Conservation (phyloP, 495 filamentous ascomycete genomes). For the Trypethelium eluteriae region DNA sequence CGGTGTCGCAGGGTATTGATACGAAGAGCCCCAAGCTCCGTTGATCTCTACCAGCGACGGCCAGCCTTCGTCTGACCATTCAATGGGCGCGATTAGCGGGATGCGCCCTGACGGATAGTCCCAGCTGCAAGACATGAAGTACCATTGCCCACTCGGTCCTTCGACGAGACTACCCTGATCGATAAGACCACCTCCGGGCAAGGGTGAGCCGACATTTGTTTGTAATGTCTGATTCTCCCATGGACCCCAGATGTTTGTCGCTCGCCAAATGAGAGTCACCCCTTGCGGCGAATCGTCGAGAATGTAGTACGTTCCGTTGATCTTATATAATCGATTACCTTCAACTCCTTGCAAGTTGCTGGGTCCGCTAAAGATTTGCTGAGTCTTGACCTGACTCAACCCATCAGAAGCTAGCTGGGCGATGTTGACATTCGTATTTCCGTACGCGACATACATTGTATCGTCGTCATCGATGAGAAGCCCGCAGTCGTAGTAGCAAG, state of each 20-base stretch:
- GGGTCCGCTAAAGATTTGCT: conserved; percentile 38
- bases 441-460: conserved; percentile 51
- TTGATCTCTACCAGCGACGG: conserved; percentile 34
- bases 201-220: conserved; percentile 26
- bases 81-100: conserved; percentile 49
- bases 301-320: conserved; percentile 49
- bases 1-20: conserved; percentile 38
- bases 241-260: conserved; percentile 14
- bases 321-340: conserved; percentile 51
- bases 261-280: neutral
- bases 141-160: conserved; percentile 48
- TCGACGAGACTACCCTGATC: conserved; percentile 53
- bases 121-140: conserved; percentile 41
- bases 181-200: conserved; percentile 40
- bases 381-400: conserved; percentile 37
- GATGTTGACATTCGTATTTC: conserved; percentile 42
- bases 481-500: conserved; percentile 54
- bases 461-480: conserved; percentile 50
- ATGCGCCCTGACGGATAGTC: conserved; percentile 50
- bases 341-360: conserved; percentile 35
- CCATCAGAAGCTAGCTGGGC: conserved; percentile 46
- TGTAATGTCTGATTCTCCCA: conserved; percentile 14
- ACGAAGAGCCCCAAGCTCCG: conserved; percentile 41
- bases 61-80: conserved; percentile 45
- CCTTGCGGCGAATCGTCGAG: conserved; percentile 24